These are phyloP conservation scores for Lentinus tigrinus DNA, from an alignment of 768 basidiomycete species.

Conservation along the genomic window DNA sequence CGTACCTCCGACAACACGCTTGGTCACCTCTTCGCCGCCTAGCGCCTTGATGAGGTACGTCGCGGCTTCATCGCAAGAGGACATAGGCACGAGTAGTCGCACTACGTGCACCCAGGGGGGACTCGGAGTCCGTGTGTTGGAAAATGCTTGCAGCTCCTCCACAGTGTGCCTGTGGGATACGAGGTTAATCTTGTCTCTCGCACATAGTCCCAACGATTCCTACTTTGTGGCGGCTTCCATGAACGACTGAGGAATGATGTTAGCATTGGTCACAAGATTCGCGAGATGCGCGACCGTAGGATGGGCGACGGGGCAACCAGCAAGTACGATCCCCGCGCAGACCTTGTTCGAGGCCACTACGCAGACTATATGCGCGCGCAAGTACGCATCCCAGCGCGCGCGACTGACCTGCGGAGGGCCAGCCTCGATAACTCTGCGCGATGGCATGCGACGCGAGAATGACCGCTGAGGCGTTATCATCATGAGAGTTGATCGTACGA, in stretches of 20 bases:
- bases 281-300: too few relatives aligned
- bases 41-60: conserved; percentile 69
- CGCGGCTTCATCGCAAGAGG: conserved; percentile 76
- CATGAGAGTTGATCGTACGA: too few relatives aligned
- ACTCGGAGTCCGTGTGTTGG: conserved; percentile 78
- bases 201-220: conserved; percentile 23
- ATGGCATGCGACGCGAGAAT: too few relatives aligned
- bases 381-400: too few relatives aligned
- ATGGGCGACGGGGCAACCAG: too few relatives aligned
- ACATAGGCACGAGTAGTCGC: conserved; percentile 68
- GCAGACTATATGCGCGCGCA: too few relatives aligned
- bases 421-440: too few relatives aligned
- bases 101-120: conserved; percentile 83
- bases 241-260: conserved; percentile 52
- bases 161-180: conserved; percentile 64
- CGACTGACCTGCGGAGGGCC: too few relatives aligned
- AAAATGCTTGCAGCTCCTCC: conserved; percentile 80
- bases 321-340: too few relatives aligned
- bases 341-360: too few relatives aligned
- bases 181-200: not conserved
- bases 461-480: not conserved
- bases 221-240: conserved; percentile 69
- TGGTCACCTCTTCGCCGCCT: conserved; percentile 77
- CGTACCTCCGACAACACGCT: conserved; percentile 77
- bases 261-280: too few relatives aligned